These are phyloP conservation scores for Allantophomopsis lycopodina DNA, from an alignment of 2,329 filamentous ascomycete species.

Conservation along the genomic window DNA sequence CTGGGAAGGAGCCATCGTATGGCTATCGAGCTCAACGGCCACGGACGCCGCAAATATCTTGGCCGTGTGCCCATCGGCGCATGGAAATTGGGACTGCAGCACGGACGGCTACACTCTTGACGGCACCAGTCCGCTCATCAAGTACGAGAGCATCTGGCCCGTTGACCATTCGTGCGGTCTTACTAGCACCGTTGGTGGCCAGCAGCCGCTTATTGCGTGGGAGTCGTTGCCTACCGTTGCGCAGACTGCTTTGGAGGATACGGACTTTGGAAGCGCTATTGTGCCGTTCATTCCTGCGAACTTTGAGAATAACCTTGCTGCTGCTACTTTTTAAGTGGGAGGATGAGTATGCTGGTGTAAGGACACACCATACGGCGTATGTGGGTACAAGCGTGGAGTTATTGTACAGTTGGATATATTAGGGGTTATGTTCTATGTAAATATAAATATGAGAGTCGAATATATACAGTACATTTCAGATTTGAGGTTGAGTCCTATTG, in stretches of 20 bases:
- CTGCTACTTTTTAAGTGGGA: slow-evolving; percentile 18
- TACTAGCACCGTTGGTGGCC: slow-evolving; percentile 20
- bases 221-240: slow-evolving; percentile 23
- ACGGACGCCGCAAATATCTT: slow-evolving; percentile 22
- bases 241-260: slow-evolving; percentile 20
- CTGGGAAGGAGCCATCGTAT: slow-evolving; percentile 40
- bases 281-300: slow-evolving; percentile 23
- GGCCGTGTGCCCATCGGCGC: slow-evolving; percentile 36
- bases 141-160: slow-evolving; percentile 32
- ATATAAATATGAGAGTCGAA: too few relatives aligned
- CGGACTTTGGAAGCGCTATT: slow-evolving; percentile 26
- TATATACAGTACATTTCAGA: too few relatives aligned
- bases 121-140: slow-evolving; percentile 28
- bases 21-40: slow-evolving; percentile 24
- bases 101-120: slow-evolving; percentile 24
- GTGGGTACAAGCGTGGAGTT: too few relatives aligned
- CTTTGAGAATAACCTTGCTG: slow-evolving; percentile 25
- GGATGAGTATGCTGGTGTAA: too few relatives aligned
- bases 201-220: slow-evolving; percentile 28
- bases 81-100: slow-evolving; percentile 31
- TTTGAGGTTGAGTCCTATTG: too few relatives aligned
- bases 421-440: too few relatives aligned
- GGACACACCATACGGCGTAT: too few relatives aligned
- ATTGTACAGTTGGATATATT: too few relatives aligned
- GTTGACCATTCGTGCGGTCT: slow-evolving; percentile 25